These are phyloP conservation scores for Trichoderma arundinaceum DNA, from an alignment of 2,329 filamentous ascomycete species.

Conservation along the genomic window DNA sequence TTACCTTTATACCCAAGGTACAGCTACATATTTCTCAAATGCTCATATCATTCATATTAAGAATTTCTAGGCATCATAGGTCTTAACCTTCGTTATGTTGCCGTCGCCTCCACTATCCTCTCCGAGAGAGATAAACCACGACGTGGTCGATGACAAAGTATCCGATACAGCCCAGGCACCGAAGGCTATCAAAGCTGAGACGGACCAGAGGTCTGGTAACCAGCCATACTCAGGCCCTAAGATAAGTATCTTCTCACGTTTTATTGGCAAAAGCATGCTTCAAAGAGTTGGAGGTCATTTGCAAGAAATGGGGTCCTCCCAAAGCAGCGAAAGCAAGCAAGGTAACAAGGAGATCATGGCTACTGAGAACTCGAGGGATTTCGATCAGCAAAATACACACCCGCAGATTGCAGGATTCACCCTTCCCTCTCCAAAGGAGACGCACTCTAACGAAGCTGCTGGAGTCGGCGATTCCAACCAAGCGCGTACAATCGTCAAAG, in stretches of 20 bases:
- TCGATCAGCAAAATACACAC: background rate
- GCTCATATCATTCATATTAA: background rate
- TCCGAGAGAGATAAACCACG: background rate
- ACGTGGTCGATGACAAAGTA: background rate
- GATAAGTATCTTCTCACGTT: background rate
- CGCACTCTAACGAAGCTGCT: too few species aligned
- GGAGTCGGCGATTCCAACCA: background rate
- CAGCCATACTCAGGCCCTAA: too few species aligned
- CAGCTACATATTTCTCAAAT: background rate
- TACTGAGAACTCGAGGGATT: background rate
- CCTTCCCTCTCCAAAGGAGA: background rate
- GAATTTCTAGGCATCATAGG: rapidly evolving
- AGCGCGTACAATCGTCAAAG: background rate
- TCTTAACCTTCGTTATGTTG: background rate
- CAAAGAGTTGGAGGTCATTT: background rate
- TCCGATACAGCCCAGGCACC: too few species aligned
- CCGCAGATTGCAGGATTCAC: background rate
- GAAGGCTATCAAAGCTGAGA: background rate
- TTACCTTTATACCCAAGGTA: background rate
- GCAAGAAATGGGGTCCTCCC: background rate
- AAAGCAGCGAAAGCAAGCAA: background rate
- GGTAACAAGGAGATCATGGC: background rate
- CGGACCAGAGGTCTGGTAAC: background rate
- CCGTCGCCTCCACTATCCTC: background rate
- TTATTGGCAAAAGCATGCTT: background rate